Base-by-base conservation (phyloP, 1,139 yeast genomes). In the Hanseniaspora sp. region DNA sequence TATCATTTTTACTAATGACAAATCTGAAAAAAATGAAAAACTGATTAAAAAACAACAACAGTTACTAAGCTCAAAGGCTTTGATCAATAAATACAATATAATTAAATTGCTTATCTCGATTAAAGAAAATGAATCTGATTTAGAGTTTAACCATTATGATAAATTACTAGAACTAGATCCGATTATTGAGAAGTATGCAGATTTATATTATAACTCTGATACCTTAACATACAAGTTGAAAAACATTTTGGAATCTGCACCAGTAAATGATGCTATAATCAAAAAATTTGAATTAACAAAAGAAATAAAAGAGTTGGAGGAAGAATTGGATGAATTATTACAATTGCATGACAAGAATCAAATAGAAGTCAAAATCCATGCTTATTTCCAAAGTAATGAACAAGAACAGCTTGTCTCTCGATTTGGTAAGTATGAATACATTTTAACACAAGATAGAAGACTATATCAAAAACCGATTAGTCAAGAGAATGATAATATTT, bases 391-490 rank as follows among this genome's bases (percentile, higher is more conserved):
- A 42, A 29, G 8, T 9, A 15, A 31, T 7, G 9, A 28, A 12
- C n/a, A 7, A 30, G 34, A 29, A 6, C 31, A 33, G 2, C 7
- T 49, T 29, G 18, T 6, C 13, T 51, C 48, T 11, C 18, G 12
- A 7, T 45, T 39, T 51, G 54, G 54, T 3, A 51, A 51, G 15
- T 51, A 44, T 29, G 34, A 23, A 5, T 51, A 51, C 28, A 28
- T 18, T 2, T 23, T 51, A 11, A 28, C 31, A 3, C 28, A 41
- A 5, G 46, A 51, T 3, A 23, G 13, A 5, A 31, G 7, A 12
- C 18, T 51, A 2, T 38, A 44, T 23, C 54, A 51, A 39, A 12
- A 15, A 28, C 45, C 54, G 0, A 1, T 51, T 1, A 41, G 17
- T 15, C 33, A 30, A 7, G 41, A 31, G 7, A 23, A 48, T 30